Evolutionary conservation across 208 protist genomes (phyloP).

Genomic region (Porcisia hertigi): DNA sequence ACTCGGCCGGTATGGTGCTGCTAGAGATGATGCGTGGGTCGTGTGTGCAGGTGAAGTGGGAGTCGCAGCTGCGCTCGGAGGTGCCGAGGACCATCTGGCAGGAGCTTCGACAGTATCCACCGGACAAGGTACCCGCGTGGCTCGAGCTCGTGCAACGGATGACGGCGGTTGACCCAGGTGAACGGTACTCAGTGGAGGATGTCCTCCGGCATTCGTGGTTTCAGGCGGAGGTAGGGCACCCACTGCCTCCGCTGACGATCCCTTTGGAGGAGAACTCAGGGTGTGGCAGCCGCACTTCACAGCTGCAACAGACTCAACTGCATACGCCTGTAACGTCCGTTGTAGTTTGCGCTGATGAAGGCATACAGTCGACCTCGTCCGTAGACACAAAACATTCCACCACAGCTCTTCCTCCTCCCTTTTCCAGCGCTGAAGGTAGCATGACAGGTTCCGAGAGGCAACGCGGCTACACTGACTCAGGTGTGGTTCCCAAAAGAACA

Average conservation of each 20-base stretch:
- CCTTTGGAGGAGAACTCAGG: conserved; percentile 13
- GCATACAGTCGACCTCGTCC: not conserved
- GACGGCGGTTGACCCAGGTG: conserved; percentile 50
- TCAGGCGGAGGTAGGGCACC: conserved; percentile 6
- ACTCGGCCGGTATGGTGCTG: conserved; percentile 76
- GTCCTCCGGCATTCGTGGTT: conserved; percentile 75
- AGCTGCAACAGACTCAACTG: not conserved
- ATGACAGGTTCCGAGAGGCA: not conserved
- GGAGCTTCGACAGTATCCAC: conserved; percentile 21
- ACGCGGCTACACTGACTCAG: not conserved
- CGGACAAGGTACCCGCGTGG: conserved; percentile 27
- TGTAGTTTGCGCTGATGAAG: not conserved
- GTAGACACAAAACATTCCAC: not conserved
- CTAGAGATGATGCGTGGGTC: conserved; percentile 73
- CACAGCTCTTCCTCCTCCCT: not conserved
- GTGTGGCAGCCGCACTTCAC: not conserved
- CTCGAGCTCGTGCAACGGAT: conserved; percentile 69
- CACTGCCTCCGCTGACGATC: conserved; percentile 27
- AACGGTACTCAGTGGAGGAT: conserved; percentile 56
- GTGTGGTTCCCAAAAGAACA: not conserved
- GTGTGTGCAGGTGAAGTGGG: conserved; percentile 40
- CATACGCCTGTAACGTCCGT: not conserved
- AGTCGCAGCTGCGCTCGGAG: conserved; percentile 31
- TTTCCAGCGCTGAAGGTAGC: not conserved
- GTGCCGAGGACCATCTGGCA: conserved; percentile 35